phyloP scores from a whole-genome alignment of 2,329 filamentous ascomycete species.

The Stemphylium vesicarium region DNA sequence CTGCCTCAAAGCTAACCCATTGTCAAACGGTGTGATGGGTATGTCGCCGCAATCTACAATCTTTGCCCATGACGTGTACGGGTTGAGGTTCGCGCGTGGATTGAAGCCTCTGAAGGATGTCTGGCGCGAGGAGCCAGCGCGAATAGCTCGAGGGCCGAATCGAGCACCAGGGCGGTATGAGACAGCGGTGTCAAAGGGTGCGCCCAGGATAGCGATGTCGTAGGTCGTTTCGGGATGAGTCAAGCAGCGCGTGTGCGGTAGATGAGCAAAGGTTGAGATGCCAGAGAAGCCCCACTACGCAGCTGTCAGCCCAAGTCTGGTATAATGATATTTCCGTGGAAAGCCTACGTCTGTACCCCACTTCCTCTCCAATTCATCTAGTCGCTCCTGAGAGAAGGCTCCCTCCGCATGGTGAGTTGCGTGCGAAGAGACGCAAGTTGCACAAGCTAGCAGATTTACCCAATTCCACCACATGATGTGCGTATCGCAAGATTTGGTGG shows the following conservation, averaged over 20 bases:
- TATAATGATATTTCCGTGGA: not conserved
- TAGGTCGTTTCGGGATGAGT: conserved; percentile 53
- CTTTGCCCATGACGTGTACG: conserved; percentile 78
- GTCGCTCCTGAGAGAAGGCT: conserved; percentile 36
- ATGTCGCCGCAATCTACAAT: conserved; percentile 92
- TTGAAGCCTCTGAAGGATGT: conserved; percentile 83
- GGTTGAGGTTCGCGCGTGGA: conserved; percentile 80
- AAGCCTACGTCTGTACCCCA: conserved; percentile 50
- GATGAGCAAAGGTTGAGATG: conserved; percentile 64
- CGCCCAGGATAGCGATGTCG: conserved; percentile 58
- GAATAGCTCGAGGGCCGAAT: conserved; percentile 87
- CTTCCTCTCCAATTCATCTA: conserved; percentile 47
- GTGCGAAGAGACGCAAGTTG: conserved; percentile 32
- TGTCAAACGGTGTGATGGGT: conserved; percentile 85
- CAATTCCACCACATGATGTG: conserved; percentile 29
- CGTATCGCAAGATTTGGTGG: not conserved
- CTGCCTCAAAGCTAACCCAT: conserved; percentile 77
- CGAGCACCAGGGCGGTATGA: conserved; percentile 59
- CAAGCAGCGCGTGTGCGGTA: conserved; percentile 56
- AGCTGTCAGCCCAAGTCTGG: conserved; percentile 11
- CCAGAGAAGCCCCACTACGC: conserved; percentile 70
- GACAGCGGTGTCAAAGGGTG: conserved; percentile 58
- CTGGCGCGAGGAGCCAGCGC: conserved; percentile 81
- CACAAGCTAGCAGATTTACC: conserved; percentile 19
- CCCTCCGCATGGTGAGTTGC: conserved; percentile 37